Percentiles rank a stretch among this genome's conserved stretches.
phyloP scores from a whole-genome alignment of 257 asterid species.

The Plantago ovata region DNA sequence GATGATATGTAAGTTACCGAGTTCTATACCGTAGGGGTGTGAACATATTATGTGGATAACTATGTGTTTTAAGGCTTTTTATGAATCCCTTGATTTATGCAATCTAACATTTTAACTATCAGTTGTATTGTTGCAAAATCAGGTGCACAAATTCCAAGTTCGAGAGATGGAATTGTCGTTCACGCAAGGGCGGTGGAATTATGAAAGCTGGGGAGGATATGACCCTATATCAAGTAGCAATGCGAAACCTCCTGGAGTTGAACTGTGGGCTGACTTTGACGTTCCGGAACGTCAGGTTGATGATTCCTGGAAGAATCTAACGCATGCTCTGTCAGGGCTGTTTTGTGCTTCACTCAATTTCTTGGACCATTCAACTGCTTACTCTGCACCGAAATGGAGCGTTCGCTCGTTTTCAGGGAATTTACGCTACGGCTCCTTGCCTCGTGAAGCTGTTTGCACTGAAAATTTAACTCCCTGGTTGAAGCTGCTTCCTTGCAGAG shows the following conservation, averaged over 20 bases:
- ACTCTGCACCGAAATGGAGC: slow-evolving; percentile 80
- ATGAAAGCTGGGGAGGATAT: slow-evolving; percentile 93
- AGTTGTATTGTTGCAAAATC: slow-evolving; percentile 25
- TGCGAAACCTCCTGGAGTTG: slow-evolving; percentile 99
- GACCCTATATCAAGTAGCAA: slow-evolving; percentile 77
- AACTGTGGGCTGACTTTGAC: slow-evolving; percentile 94
- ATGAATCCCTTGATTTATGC: neutral
- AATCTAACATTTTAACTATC: slow-evolving; percentile 5
- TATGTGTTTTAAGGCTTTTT: neutral
- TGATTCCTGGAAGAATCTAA: slow-evolving; percentile 83
- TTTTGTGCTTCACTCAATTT: slow-evolving; percentile 98
- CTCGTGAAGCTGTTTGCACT: slow-evolving; percentile 99
- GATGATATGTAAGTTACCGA: too few relatives aligned
- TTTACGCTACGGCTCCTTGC: slow-evolving; percentile 83
- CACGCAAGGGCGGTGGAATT: slow-evolving; percentile 98
- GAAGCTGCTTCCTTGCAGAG: slow-evolving; percentile 98
- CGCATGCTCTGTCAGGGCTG: slow-evolving; percentile 96
- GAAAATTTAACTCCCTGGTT: slow-evolving; percentile 99
- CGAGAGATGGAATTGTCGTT: slow-evolving; percentile 93
- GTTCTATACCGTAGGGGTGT: too few relatives aligned
- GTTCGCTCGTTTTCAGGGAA: slow-evolving; percentile 55
- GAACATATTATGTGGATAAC: too few relatives aligned
- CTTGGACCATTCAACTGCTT: slow-evolving; percentile 79
- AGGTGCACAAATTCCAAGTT: slow-evolving; percentile 81
- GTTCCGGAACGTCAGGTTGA: slow-evolving; percentile 77